Base-by-base conservation (phyloP, 257 asterid genomes). In the Cynanchum wilfordii region DNA sequence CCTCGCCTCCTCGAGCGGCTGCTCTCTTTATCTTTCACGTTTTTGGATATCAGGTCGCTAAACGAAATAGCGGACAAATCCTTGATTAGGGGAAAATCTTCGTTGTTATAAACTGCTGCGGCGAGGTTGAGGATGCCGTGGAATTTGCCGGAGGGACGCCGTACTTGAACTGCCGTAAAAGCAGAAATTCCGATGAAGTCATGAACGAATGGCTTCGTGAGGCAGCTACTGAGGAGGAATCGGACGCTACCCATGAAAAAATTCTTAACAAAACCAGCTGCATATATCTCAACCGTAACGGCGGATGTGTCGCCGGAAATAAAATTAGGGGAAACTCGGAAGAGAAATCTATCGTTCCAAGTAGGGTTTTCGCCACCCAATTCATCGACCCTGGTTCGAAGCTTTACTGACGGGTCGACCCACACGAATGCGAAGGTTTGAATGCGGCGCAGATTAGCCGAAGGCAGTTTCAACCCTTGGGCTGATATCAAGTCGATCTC, bases 401-500 rank as follows among this genome's bases (percentile, higher is more conserved):
- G 97, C 79, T 91, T 94, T n/a, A 74, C 65, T 2, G 87, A 76
- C 0, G 97, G 79, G 79, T 88, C 77, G 52, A 92, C 85, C 93
- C 98, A 89, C 24, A 89, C 79, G 55, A 88, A 52, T 58, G 97
- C 99, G 88, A 91, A 94, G 58, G 95, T 83, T 13, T 88, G 86
- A 82, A 87, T 33, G 27, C 87, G 87, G 79, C 89, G 96, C 44
- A 83, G 33, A 79, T 82, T 87, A 66, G 88, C 77, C 5, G 89
- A 56, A 47, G 90, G 94, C 75, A 86, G 29, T 86, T 87, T 91
- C 16, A 91, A 63, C 40, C 92, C 89, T 82, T 94, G 99, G 69
- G 97, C 97, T n/a, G 99, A 94, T 83, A 94, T 90, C 78, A 94
- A 68, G 83, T 85, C 88, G 75, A 94, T 85, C 88, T 94, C 99